Evolutionary conservation across 2,329 filamentous ascomycete genomes (phyloP).

Genomic region (Phaeosphaeriaceae sp.): DNA sequence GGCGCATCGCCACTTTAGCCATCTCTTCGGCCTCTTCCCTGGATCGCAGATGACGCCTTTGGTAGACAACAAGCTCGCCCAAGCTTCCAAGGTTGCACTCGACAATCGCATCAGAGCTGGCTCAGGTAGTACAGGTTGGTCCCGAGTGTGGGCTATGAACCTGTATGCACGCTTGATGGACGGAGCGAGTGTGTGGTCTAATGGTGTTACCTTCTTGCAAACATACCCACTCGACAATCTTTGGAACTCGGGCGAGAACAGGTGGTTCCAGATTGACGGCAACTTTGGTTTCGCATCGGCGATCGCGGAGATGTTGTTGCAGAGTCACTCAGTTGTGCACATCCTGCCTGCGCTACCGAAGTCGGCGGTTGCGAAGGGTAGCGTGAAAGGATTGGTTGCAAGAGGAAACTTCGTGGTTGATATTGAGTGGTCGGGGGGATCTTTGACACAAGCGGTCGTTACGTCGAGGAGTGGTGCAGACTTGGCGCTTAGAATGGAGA

Average conservation of each 20-base stretch:
- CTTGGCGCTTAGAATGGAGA: conserved; percentile 26
- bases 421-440: conserved; percentile 20
- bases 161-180: conserved; percentile 58
- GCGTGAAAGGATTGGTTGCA: conserved; percentile 20
- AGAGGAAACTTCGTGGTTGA: conserved; percentile 27
- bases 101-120: conserved; percentile 32
- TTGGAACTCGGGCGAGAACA: conserved; percentile 14
- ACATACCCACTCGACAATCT: conserved; percentile 15
- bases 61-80: conserved; percentile 41
- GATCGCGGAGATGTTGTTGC: conserved; percentile 57
- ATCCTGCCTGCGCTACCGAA: conserved; percentile 20
- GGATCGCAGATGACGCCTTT: conserved; percentile 50
- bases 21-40: conserved; percentile 59
- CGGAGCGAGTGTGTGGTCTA: conserved; percentile 32
- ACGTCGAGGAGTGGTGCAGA: conserved; percentile 13
- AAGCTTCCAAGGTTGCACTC: conserved; percentile 42
- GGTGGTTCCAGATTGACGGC: conserved; percentile 59
- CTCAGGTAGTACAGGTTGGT: conserved; percentile 61
- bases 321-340: conserved; percentile 32
- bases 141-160: conserved; percentile 60
- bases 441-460: conserved; percentile 10
- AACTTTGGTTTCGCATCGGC: conserved; percentile 60
- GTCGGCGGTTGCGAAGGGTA: conserved; percentile 15
- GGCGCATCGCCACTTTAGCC: conserved; percentile 61
- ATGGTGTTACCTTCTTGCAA: conserved; percentile 33